Evolutionary conservation across 140 eudicot genomes (phyloP).

Genomic region (Erigeron philadelphicus): DNA sequence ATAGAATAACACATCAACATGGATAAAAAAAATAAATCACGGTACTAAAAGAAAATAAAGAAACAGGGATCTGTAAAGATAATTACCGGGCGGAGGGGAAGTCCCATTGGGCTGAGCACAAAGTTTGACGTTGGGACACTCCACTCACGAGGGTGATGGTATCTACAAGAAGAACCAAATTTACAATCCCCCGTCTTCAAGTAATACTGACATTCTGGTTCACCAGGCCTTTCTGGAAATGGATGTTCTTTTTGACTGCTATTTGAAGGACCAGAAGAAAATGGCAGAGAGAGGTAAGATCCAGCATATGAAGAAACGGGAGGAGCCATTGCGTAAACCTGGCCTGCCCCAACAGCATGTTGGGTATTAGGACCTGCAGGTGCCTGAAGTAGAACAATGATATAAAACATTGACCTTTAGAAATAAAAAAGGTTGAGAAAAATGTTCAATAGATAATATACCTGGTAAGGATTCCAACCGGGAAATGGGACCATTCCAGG

Average conservation of each 20-base stretch:
- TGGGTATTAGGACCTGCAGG: slow-evolving; percentile 49
- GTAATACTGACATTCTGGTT: slow-evolving; percentile 77
- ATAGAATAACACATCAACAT: slow-evolving; percentile 4
- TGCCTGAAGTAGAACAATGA: slow-evolving; percentile 39
- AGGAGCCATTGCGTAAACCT: slow-evolving; percentile 56
- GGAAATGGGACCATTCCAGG: slow-evolving; percentile 76
- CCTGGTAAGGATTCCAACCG: slow-evolving; percentile 84
- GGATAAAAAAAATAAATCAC: neutral
- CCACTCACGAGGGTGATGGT: slow-evolving; percentile 79
- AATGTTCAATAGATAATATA: slow-evolving; percentile 31
- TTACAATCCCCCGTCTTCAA: slow-evolving; percentile 79
- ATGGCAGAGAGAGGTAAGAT: slow-evolving; percentile 43
- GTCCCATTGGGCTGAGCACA: slow-evolving; percentile 79
- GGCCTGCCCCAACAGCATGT: slow-evolving; percentile 51
- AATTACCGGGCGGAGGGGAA: slow-evolving; percentile 84
- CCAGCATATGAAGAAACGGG: slow-evolving; percentile 62
- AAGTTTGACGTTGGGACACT: slow-evolving; percentile 39
- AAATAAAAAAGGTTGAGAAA: neutral
- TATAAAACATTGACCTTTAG: neutral
- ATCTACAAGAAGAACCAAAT: slow-evolving; percentile 76
- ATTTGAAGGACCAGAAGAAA: slow-evolving; percentile 54
- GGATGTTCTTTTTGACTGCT: slow-evolving; percentile 31
- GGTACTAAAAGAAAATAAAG: neutral
- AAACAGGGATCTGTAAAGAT: slow-evolving; percentile 10
- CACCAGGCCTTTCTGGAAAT: slow-evolving; percentile 83